Evolutionary conservation across 2,329 filamentous ascomycete species (phyloP), one percentile per base, ranked within the genome.

Genomic region (Phialocephala sp.): DNA sequence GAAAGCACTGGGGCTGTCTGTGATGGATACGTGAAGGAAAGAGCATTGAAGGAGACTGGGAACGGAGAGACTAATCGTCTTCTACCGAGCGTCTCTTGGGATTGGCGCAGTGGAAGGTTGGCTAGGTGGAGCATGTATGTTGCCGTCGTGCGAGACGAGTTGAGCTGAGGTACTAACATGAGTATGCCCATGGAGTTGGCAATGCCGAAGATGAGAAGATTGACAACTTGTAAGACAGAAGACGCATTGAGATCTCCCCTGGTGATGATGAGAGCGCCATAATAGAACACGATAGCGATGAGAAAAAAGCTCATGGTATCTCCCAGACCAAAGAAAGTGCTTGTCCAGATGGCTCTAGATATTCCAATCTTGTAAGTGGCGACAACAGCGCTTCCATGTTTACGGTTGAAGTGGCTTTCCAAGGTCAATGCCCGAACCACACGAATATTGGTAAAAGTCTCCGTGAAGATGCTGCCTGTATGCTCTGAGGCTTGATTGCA

Each of bases 121-220:
- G 89, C 85, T 1, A 94, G 89, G 11, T 85, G 84, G 0, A 98
- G 83, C 18, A 98, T 84, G 32, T 90, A 87, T 0, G 85, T 84
- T 0, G 92, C 93, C 0, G 90, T 90, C 37, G 90, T 87, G 69
- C 89, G 87, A 0, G 92, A 88, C 18, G 89, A 87, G 14, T 88
- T 89, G 52, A 97, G 88, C 73, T 97, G 92, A 0, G 94, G 94
- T 27, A 98, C 87, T 73, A 89, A 89, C 57, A 86, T 84, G 20
- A 96, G 79, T 62, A 95, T 86, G 37, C 84, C 83, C 41, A 87
- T 87, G 1, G 91, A 87, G 12, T 90, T 92, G 12, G 89, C 88
- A 63, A 97, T 87, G 67, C 91, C 90, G 75, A 97, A 91, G n/a
- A 97, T 84, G 0, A 98, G 83, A 61, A 97, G 83, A 39, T 93